Conservation (phyloP, 2,329 filamentous ascomycete genomes). For the Parastagonospora nodorum region DNA sequence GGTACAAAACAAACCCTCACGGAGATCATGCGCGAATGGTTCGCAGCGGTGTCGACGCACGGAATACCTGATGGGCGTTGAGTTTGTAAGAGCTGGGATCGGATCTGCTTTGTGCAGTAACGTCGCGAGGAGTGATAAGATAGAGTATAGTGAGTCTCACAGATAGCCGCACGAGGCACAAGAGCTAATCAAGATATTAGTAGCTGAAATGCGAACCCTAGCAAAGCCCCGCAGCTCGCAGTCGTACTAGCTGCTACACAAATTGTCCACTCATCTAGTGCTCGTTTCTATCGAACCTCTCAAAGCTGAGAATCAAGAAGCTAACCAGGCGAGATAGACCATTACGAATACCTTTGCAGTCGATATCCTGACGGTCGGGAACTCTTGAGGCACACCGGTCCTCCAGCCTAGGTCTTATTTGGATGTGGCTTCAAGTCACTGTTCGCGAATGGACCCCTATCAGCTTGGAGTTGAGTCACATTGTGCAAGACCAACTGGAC, state of each 20-base stretch:
- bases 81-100: neutral
- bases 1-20: too few relatives aligned
- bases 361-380: neutral
- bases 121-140: neutral
- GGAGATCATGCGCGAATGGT: too few relatives aligned
- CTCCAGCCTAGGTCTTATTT: too few relatives aligned
- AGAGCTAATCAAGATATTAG: conserved; percentile 21
- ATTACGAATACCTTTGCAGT: neutral
- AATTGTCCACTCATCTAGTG: conserved; percentile 6
- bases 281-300: conserved; percentile 3
- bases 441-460: too few relatives aligned
- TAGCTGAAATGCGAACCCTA: conserved; percentile 22
- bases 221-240: conserved; percentile 16
- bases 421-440: too few relatives aligned
- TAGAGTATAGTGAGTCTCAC: conserved; percentile 19
- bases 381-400: too few relatives aligned
- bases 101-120: neutral
- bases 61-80: neutral
- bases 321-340: conserved; percentile 6
- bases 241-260: conserved; percentile 14
- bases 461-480: too few relatives aligned
- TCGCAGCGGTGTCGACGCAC: neutral
- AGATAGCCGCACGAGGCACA: neutral
- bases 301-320: neutral
- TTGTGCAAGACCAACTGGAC: too few relatives aligned